Conservation (phyloP, 192 early-diverging fungal species). For the Entomortierella parvispora region DNA sequence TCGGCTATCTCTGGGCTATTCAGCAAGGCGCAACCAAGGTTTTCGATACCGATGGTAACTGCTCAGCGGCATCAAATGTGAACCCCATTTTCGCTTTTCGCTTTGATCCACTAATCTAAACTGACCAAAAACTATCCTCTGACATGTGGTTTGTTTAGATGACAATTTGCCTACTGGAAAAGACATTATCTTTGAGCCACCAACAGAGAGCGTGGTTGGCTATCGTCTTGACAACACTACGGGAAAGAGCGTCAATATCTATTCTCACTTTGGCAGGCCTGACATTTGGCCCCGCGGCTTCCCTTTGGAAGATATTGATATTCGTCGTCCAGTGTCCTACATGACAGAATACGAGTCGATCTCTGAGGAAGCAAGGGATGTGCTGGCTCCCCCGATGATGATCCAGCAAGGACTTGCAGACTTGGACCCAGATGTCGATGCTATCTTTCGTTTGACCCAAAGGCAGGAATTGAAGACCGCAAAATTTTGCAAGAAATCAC, state of each 20-base stretch:
- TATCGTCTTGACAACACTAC: neutral
- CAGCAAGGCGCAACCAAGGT: no score
- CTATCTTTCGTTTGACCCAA: neutral
- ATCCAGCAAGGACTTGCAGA: conserved; percentile 1
- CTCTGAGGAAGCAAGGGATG: neutral
- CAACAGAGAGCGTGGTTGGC: neutral
- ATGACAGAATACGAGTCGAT: neutral
- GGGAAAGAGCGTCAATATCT: neutral
- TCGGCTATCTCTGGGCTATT: no score
- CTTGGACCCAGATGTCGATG: neutral
- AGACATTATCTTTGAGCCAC: neutral
- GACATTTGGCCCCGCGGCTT: neutral
- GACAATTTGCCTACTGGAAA: neutral
- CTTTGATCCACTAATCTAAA: no score
- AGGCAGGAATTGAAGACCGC: neutral
- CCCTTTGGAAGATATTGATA: neutral
- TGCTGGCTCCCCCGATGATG: neutral
- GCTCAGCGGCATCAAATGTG: no score
- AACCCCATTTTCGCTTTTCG: no score
- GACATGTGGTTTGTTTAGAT: no score
- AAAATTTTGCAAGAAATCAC: neutral
- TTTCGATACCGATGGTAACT: no score
- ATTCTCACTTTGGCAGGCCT: conserved; percentile 1
- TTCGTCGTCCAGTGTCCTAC: neutral
- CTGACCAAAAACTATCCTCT: no score